phyloP scores from a whole-genome alignment of 2,329 filamentous ascomycete genomes.

The Ophiostoma quercus region DNA sequence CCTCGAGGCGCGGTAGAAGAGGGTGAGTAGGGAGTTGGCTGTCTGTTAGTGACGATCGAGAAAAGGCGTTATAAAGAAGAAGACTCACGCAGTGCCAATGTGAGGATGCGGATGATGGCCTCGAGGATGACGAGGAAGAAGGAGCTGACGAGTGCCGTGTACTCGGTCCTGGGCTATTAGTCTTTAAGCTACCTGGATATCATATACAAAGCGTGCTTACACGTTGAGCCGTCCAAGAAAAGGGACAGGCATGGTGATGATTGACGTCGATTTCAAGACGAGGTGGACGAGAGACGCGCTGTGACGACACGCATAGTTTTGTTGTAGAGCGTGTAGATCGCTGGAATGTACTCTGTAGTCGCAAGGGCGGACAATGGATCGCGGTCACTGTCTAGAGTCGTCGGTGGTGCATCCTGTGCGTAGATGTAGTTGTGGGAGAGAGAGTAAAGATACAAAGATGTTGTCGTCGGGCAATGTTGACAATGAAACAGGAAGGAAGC shows the following conservation, averaged over 20 bases:
- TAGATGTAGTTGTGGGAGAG: background rate
- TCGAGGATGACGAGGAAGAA: conserved; percentile 79
- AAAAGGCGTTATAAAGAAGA: background rate
- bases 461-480: background rate
- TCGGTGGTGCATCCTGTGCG: conserved; percentile 3
- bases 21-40: conserved; percentile 73
- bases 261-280: background rate
- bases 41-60: conserved; percentile 34
- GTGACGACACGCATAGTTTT: background rate
- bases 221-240: conserved; percentile 50
- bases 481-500: background rate
- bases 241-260: conserved; percentile 45
- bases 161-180: conserved; percentile 60
- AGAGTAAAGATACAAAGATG: background rate
- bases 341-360: background rate
- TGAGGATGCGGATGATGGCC: conserved; percentile 75
- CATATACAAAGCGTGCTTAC: conserved; percentile 35
- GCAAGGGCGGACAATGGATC: background rate
- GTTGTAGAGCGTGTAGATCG: background rate
- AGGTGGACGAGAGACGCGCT: background rate
- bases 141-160: conserved; percentile 78
- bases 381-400: background rate
- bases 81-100: conserved; percentile 73
- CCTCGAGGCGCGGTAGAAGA: conserved; percentile 79
- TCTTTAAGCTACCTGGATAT: too few species aligned